phyloP scores from a whole-genome alignment of 805 yeast genomes.

The Cyberlindnera xylosilytica region DNA sequence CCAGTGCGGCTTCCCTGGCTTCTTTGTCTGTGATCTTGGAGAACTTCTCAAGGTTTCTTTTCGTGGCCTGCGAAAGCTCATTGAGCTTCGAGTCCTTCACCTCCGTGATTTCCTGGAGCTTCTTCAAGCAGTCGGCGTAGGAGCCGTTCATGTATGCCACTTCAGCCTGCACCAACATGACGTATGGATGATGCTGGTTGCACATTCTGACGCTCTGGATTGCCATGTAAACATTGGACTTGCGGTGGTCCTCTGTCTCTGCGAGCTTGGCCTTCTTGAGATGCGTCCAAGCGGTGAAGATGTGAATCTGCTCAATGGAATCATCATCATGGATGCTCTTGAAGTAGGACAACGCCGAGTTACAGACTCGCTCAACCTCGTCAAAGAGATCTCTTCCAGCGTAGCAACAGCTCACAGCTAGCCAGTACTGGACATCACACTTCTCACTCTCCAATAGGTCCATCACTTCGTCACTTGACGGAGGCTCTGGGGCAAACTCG shows the following conservation, averaged over 20 bases:
- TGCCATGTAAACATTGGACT: conserved; percentile 42
- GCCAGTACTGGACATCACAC: conserved; percentile 77
- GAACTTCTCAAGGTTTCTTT: no score
- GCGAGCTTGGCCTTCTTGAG: conserved; percentile 42
- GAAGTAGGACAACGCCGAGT: conserved; percentile 12
- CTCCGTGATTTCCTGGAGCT: no score
- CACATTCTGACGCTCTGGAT: conserved; percentile 6
- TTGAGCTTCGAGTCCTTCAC: no score
- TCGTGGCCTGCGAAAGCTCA: no score
- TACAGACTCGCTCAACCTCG: conserved; percentile 46
- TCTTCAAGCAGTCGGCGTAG: no score
- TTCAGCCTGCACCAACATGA: no score
- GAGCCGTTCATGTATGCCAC: no score
- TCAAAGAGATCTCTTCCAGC: conserved; percentile 53
- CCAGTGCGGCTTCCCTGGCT: not conserved
- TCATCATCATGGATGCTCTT: conserved; percentile 20
- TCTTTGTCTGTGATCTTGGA: no score
- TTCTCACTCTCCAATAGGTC: conserved; percentile 77
- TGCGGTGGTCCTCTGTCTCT: conserved; percentile 28
- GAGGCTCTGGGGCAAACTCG: conserved; percentile 75
- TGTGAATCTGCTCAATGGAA: conserved; percentile 40
- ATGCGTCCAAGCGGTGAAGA: conserved; percentile 72
- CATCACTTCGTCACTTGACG: conserved; percentile 73
- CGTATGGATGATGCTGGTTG: no score
- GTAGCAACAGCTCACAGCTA: conserved; percentile 78